These are phyloP conservation scores for Geranium rotundifolium DNA, from an alignment of 345 rosid species.

Conservation along the genomic window DNA sequence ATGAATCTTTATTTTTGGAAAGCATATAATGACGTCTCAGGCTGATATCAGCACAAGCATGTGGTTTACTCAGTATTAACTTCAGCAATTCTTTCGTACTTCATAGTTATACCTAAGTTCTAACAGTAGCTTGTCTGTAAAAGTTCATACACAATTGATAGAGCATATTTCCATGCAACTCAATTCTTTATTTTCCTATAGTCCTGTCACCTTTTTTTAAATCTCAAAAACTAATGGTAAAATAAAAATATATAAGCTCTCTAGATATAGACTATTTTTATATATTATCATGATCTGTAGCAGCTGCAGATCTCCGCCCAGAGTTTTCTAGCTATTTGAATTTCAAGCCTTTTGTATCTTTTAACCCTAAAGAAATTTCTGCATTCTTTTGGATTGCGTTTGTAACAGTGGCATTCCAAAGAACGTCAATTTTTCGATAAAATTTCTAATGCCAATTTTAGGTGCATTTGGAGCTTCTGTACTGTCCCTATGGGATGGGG, in stretches of 20 bases:
- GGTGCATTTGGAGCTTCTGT: conserved; percentile 84
- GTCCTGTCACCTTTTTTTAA: too few species aligned
- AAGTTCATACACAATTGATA: neutral
- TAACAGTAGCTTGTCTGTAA: neutral
- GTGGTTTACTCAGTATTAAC: neutral
- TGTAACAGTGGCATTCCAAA: neutral
- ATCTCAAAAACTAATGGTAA: too few species aligned
- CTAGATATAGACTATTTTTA: too few species aligned
- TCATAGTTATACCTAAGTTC: neutral
- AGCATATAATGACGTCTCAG: neutral
- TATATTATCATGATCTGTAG: too few species aligned
- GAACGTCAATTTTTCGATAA: neutral
- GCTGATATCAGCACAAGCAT: neutral
- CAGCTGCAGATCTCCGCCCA: too few species aligned
- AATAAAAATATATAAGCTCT: too few species aligned
- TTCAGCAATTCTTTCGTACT: neutral
- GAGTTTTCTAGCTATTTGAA: too few species aligned
- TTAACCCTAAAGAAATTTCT: neutral
- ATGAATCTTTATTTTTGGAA: neutral
- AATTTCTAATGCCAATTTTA: conserved; percentile 9
- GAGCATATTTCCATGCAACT: too few species aligned
- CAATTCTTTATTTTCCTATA: too few species aligned
- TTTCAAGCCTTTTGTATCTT: neutral
- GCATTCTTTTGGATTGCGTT: neutral
- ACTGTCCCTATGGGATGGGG: conserved; percentile 54